Evolutionary conservation across 805 yeast species (phyloP).

Genomic region (Schwanniomyces pseudopolymorphus): DNA sequence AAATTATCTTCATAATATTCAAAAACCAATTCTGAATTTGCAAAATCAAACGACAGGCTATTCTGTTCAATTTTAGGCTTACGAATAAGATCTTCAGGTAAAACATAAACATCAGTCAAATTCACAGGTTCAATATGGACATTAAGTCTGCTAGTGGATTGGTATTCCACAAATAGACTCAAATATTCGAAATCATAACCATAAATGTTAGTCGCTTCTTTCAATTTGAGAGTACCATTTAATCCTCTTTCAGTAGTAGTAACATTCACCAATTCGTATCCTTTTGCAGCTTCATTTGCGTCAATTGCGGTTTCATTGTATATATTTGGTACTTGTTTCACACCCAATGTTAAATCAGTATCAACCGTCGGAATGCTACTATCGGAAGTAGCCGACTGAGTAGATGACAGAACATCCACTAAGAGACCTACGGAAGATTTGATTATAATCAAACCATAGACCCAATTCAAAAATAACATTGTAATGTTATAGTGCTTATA

Average conservation of each 20-base stretch:
- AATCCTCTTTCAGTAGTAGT: conserved; percentile 10
- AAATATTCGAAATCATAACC: conserved; percentile 22
- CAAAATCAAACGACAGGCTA: conserved; percentile 8
- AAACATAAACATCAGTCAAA: conserved; percentile 18
- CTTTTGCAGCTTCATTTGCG: conserved; percentile 19
- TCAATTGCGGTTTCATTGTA: conserved; percentile 17
- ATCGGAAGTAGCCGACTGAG: neutral
- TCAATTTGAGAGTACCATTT: conserved; percentile 14
- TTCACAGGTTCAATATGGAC: conserved; percentile 19
- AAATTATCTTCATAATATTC: conserved; percentile 10
- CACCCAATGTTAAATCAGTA: conserved; percentile 7
- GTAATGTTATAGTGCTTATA: neutral
- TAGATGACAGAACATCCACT: neutral
- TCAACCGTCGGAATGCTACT: conserved; percentile 2
- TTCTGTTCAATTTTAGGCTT: conserved; percentile 12
- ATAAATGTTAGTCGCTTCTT: conserved; percentile 18
- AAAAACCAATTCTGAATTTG: conserved; percentile 16
- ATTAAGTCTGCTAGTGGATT: conserved; percentile 14
- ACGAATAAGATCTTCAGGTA: conserved; percentile 16
- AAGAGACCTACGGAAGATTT: neutral
- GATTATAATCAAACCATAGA: neutral
- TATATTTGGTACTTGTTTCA: conserved; percentile 18
- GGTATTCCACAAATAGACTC: conserved; percentile 19
- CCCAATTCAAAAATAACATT: neutral
- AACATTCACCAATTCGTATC: conserved; percentile 15